Evolutionary conservation across 192 early-diverging fungal species (phyloP).

Genomic region (Backusella tuberculispora): DNA sequence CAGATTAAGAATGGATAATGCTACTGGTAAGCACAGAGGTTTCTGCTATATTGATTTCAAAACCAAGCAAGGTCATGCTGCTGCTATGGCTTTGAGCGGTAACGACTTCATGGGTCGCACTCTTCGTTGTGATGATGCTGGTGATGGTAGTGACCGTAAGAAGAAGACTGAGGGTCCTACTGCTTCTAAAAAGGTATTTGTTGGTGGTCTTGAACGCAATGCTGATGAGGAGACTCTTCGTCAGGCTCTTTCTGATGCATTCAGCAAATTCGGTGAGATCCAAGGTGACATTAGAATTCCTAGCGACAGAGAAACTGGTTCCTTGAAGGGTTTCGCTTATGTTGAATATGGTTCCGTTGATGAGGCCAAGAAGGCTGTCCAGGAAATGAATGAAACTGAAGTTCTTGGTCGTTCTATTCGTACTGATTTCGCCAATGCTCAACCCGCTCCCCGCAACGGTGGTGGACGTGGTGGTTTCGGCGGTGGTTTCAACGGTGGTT

Average conservation of each 20-base stretch:
- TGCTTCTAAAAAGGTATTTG: slow-evolving; percentile 72
- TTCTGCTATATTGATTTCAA: slow-evolving; percentile 93
- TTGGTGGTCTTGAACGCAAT: slow-evolving; percentile 78
- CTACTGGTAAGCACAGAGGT: slow-evolving; percentile 76
- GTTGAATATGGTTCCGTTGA: slow-evolving; percentile 78
- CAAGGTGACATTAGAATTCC: slow-evolving; percentile 67
- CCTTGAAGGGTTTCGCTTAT: slow-evolving; percentile 88
- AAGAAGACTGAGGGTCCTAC: slow-evolving; percentile 28
- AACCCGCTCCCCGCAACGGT: slow-evolving; percentile 48
- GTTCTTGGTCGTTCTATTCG: slow-evolving; percentile 83
- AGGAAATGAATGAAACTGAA: slow-evolving; percentile 77
- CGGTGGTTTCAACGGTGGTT: slow-evolving; percentile 49
- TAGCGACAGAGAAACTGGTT: slow-evolving; percentile 74
- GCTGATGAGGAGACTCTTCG: slow-evolving; percentile 60
- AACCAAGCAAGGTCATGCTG: slow-evolving; percentile 61
- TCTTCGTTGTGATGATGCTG: slow-evolving; percentile 78
- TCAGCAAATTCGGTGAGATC: slow-evolving; percentile 66
- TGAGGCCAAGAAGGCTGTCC: slow-evolving; percentile 72
- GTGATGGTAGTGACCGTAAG: slow-evolving; percentile 44
- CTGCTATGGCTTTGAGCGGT: slow-evolving; percentile 68
- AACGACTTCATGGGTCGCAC: slow-evolving; percentile 83
- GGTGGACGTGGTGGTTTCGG: slow-evolving; percentile 55
- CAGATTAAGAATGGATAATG: slow-evolving; percentile 78
- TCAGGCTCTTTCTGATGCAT: slow-evolving; percentile 43
- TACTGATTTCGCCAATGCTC: slow-evolving; percentile 76